These are phyloP conservation scores for Rosa hybrid DNA, from an alignment of 331 rosid genomes.

Conservation along the genomic window DNA sequence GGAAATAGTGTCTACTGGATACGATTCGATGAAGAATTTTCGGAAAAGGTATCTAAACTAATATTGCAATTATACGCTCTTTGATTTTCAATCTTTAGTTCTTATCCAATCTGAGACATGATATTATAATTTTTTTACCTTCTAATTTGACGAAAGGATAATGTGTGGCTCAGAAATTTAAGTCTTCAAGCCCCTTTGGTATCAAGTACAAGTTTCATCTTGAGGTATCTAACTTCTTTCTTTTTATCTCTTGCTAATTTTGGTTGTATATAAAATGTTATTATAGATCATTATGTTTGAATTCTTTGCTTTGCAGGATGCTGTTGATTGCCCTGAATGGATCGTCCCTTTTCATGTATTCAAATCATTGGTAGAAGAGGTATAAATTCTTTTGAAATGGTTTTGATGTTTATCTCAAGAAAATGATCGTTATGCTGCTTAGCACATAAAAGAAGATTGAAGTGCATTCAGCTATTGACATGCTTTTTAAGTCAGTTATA, in stretches of 20 bases:
- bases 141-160: constrained; percentile 15
- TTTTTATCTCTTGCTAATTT: background rate
- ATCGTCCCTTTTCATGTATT: constrained; percentile 84
- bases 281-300: background rate
- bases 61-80: background rate
- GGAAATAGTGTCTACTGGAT: constrained; percentile 93
- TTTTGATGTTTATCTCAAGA: background rate
- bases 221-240: constrained; percentile 51
- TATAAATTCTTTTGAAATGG: constrained; percentile 18
- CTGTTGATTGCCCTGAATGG: constrained; percentile 99
- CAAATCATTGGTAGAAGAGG: constrained; percentile 93
- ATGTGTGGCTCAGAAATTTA: constrained; percentile 72
- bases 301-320: constrained; percentile 61
- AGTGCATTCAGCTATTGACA: background rate
- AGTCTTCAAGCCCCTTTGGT: constrained; percentile 86
- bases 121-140: background rate
- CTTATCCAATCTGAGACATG: background rate
- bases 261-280: background rate
- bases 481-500: background rate
- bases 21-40: constrained; percentile 83
- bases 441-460: too few species aligned
- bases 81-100: background rate
- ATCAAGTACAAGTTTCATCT: constrained; percentile 88
- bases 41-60: constrained; percentile 57
- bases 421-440: background rate